A percentile compares a stretch with the other conserved stretches of the same genome.
Evolutionary conservation across 441 rosid genomes (phyloP).

Genomic region (Daphne laureola): DNA sequence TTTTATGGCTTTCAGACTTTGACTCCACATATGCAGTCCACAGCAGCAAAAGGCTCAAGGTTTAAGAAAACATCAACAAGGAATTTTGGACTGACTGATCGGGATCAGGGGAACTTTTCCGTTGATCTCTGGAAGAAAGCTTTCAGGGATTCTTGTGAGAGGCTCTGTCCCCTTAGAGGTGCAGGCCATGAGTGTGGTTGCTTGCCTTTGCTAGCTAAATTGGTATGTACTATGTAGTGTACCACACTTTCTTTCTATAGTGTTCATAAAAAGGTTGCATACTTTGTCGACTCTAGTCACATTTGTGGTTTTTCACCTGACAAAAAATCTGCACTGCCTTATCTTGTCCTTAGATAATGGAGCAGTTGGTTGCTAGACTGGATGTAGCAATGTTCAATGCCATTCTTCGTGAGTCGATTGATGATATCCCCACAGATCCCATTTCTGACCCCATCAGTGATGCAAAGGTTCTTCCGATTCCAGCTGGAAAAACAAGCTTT

Average conservation of each 20-base stretch:
- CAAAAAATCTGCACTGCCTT: conserved; percentile 9
- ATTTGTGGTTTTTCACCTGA: conserved; percentile 7
- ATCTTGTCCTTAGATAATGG: conserved; percentile 56
- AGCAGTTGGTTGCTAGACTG: conserved; percentile 72
- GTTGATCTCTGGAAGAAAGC: conserved; percentile 86
- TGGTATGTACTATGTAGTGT: conserved; percentile 56
- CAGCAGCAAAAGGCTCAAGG: conserved; percentile 46
- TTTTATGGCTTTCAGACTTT: conserved; percentile 47
- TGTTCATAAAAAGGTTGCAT: neutral
- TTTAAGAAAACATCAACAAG: conserved; percentile 39
- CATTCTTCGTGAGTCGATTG: conserved; percentile 82
- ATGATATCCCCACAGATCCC: conserved; percentile 94
- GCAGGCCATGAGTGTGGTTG: conserved; percentile 91
- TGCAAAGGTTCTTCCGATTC: conserved; percentile 81
- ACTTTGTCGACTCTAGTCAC: neutral
- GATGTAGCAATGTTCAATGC: conserved; percentile 98
- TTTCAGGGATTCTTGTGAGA: conserved; percentile 77
- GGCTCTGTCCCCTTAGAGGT: conserved; percentile 85
- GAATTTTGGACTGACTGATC: conserved; percentile 39
- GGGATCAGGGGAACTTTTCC: conserved; percentile 63
- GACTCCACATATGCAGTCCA: conserved; percentile 82
- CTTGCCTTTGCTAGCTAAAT: conserved; percentile 69
- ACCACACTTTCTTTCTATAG: conserved; percentile 2
- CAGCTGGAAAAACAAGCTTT: conserved; percentile 81
- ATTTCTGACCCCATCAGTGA: conserved; percentile 90